phyloP scores from a whole-genome alignment of 2,329 filamentous ascomycete species.

The Aspergillus versicolor region DNA sequence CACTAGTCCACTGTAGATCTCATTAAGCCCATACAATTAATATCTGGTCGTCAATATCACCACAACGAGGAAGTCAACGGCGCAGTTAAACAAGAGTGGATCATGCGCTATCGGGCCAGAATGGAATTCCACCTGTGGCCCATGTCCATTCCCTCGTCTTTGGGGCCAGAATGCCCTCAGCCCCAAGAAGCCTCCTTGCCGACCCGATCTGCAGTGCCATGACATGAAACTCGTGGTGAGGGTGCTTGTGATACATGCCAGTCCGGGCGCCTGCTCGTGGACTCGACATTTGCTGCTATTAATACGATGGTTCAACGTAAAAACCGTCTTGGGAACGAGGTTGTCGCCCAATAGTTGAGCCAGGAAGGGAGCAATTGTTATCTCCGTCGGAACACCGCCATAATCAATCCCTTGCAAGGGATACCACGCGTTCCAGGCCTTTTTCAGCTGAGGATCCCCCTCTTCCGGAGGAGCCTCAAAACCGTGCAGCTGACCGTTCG shows the following conservation, averaged over 20 bases:
- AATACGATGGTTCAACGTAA: background rate
- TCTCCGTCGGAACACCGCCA: background rate
- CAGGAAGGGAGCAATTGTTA: background rate
- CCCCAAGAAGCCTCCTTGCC: background rate
- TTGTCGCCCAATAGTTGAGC: background rate
- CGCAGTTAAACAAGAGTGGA: background rate
- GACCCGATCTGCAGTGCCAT: constrained; percentile 12
- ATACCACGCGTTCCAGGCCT: background rate
- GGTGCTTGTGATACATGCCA: constrained; percentile 11
- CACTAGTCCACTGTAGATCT: background rate
- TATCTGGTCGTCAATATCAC: background rate
- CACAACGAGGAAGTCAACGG: background rate
- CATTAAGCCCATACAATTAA: background rate
- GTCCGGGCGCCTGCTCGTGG: constrained; percentile 2
- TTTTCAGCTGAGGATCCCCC: constrained; percentile 2
- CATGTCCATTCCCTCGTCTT: background rate
- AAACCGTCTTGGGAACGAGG: background rate
- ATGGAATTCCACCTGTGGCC: constrained; percentile 1
- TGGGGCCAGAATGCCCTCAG: constrained; percentile 8
- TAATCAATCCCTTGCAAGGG: background rate
- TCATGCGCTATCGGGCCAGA: background rate
- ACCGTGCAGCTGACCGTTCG: constrained; percentile 3
- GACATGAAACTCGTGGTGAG: constrained; percentile 13
- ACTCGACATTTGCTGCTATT: constrained; percentile 7
- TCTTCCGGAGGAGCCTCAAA: constrained; percentile 14